Evolutionary conservation across 441 rosid genomes (phyloP), one percentile per base, ranked within the genome.

Genomic region (Capsella rubella): DNA sequence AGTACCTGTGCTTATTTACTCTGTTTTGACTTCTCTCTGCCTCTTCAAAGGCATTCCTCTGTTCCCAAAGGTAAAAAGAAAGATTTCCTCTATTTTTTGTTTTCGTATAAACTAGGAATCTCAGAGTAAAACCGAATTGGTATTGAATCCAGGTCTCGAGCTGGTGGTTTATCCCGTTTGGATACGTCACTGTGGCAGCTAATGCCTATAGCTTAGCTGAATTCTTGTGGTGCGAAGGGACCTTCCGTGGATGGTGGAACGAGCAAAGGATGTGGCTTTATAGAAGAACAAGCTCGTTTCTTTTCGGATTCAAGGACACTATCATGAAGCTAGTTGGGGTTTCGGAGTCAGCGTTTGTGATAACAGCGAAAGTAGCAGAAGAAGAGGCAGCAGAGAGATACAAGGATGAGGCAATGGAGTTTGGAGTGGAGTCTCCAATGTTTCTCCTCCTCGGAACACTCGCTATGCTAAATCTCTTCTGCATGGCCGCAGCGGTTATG

Each of bases 251-350:
- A 18, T 90, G 93, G 97, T 84, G 90, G 89, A 87, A 87, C 29
- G 89, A 86, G 13, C 91, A 87, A 78, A 70, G 95, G 65, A 83
- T 83, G 14, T 89, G 95, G 93, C 82, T 90, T 39, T 90, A 85
- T 43, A 85, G 82, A 70, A 84, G 97, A 81, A 86, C 90, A 52
- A 84, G 84, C 55, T 83, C 97, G 15, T 89, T 83, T 71, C 67
- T 90, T 5, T 86, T 89, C 3, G 93, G 85, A 34, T 72, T 86
- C 82, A 28, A 64, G 0, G 88, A 87, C 70, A 80, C 86, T 10
- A 61, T 86, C 18, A 10, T 54, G 42, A 84, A 71, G 74, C 7
- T 35, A 11, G 27, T 80, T 28, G 93, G 95, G 47, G 76, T 85
- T 31, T 78, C 84, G 0, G 85, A 87, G 31, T 59, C 84, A 14